Base-by-base conservation (phyloP, 495 filamentous ascomycete species). In the Aspergillus biplanus region DNA sequence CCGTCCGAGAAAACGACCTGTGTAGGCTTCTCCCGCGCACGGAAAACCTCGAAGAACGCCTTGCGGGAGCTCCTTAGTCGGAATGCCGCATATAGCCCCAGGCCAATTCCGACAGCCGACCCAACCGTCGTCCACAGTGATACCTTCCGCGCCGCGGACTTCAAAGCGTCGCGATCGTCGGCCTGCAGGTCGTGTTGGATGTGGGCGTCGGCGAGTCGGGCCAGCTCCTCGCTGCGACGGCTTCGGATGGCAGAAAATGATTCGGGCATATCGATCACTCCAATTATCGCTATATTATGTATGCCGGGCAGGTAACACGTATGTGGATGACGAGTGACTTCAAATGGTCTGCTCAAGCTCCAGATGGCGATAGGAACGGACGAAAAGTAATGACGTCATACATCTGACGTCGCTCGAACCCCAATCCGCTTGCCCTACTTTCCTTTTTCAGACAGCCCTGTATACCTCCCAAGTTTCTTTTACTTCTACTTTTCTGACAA, bases 1-100 rank as follows among this genome's bases (percentile, higher is more conserved):
- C 88, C 88, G 68, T 82, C 81, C 0, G 83, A 79, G 66, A 90
- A 90, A 11, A 83, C 69, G n/a, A 91, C 79, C 56, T 84, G 77
- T 0, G 80, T 84, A 6, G 89, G 89, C 62, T 80, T 84, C 62
- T 88, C 82, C 16, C 75, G 66, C 0, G 86, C 80, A 15, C 83
- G 80, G 67, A 90, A 86, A 4, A 82, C 83, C 27, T 80, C 76
- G 73, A 88, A 90, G 66, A 86, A 80, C 5, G 80, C 76, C 34
- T 76, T 72, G 39, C 88, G 82, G 35, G 80, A 74, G 34, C 71
- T 74, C 33, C 87, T 76, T 11, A 90, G 65, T 9, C 87, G 77
- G 47, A 84, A 82, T 4, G 87, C 87, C 13, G 84, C 75, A 56
- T 81, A 82, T 5, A 88, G 42, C 2, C 86, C 86, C 4, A 90